These are phyloP conservation scores for Ophiosphaerella herpotricha DNA, from an alignment of 2,329 filamentous ascomycete species.

Conservation along the genomic window DNA sequence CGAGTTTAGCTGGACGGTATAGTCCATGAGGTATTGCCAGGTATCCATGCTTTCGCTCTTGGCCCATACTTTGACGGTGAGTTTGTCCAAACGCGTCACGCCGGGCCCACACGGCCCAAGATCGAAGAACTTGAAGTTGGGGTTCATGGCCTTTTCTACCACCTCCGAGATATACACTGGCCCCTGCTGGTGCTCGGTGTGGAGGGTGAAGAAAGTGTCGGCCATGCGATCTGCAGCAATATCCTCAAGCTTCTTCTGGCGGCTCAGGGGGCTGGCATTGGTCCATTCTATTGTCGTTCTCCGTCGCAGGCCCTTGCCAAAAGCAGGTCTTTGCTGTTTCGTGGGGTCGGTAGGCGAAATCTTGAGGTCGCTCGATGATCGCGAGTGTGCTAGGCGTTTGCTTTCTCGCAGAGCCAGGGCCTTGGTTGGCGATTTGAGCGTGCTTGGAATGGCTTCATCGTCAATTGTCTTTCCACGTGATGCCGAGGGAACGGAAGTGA, in stretches of 20 bases:
- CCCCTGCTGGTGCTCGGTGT: constrained; percentile 65
- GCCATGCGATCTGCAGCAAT: constrained; percentile 73
- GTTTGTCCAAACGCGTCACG: constrained; percentile 66
- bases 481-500: constrained; percentile 58
- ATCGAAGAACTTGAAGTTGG: constrained; percentile 85
- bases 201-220: constrained; percentile 88
- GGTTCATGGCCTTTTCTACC: constrained; percentile 81
- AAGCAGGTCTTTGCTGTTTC: constrained; percentile 37
- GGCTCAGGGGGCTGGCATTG: constrained; percentile 59
- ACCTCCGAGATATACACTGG: constrained; percentile 92
- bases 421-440: constrained; percentile 70
- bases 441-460: constrained; percentile 73
- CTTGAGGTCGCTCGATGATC: constrained; percentile 61
- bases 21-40: constrained; percentile 71
- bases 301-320: constrained; percentile 51
- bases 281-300: constrained; percentile 68
- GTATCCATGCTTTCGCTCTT: constrained; percentile 58
- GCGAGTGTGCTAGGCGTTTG: constrained; percentile 59
- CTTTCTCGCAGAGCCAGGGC: constrained; percentile 59
- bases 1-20: constrained; percentile 70
- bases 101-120: constrained; percentile 65
- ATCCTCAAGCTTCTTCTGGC: constrained; percentile 78
- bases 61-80: constrained; percentile 78
- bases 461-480: constrained; percentile 68
- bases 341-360: constrained; percentile 24